These are phyloP conservation scores for Penicillium diatomitis DNA, from an alignment of 495 filamentous ascomycete genomes.

Conservation along the genomic window DNA sequence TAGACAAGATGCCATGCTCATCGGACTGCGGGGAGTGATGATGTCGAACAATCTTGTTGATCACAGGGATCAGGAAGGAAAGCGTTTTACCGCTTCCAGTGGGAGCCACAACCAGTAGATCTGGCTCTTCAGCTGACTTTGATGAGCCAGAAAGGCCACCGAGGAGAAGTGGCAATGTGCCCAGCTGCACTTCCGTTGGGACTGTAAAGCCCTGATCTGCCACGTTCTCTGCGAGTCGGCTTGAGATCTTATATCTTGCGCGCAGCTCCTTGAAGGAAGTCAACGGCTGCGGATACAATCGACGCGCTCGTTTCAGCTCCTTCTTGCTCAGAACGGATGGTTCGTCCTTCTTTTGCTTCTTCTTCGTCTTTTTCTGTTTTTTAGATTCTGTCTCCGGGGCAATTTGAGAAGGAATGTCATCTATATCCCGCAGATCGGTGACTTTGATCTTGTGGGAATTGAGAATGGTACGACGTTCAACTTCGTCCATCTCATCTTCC, in stretches of 20 bases:
- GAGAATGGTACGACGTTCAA: conserved; percentile 65
- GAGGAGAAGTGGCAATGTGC: conserved; percentile 69
- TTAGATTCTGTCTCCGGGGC: conserved; percentile 37
- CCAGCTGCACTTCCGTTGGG: conserved; percentile 92
- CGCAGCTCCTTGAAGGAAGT: conserved; percentile 66
- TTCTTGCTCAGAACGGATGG: conserved; percentile 39
- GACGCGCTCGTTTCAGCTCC: conserved; percentile 40
- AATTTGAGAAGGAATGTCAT: conserved; percentile 26
- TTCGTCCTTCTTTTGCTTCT: conserved; percentile 38
- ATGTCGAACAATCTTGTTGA: conserved; percentile 59
- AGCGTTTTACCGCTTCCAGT: conserved; percentile 98
- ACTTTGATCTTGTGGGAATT: conserved; percentile 83
- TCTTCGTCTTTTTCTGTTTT: conserved; percentile 46
- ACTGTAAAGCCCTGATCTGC: conserved; percentile 68
- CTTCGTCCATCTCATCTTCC: conserved; percentile 39
- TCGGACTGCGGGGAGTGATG: conserved; percentile 36
- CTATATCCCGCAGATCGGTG: conserved; percentile 50
- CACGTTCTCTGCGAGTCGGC: conserved; percentile 69
- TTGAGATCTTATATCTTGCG: conserved; percentile 57
- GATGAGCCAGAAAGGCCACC: conserved; percentile 19
- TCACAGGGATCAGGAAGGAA: conserved; percentile 77
- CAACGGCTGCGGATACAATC: conserved; percentile 67
- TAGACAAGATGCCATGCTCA: conserved; percentile 44
- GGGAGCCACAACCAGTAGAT: conserved; percentile 82
- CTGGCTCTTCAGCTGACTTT: conserved; percentile 31